Base-by-base conservation (phyloP, 108 stramenopile genomes). In the Ochromonas danica region DNA sequence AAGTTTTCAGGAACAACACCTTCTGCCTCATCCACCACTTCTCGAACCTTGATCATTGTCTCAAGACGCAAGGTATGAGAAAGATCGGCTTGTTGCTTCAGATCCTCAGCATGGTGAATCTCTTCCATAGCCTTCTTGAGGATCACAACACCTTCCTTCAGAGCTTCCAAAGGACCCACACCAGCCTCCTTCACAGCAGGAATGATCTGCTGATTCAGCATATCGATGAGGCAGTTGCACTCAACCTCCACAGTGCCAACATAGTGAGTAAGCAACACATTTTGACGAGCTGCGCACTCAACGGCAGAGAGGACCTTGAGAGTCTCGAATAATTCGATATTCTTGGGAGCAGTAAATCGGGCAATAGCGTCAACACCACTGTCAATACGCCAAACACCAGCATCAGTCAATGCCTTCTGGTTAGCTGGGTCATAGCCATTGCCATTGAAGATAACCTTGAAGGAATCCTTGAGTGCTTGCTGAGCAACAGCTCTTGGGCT, bases 371-470 rank as follows among this genome's bases (percentile, higher is more conserved):
- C 96, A 62, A 95, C 94, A 79, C 92, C 92, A 61, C 91, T 92
- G 83, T 94, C 93, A 77, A 97, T 94, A 70, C 93, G 90, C 94
- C 92, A 93, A 43, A 95, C 80, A 71, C 96, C 96, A 43, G 89
- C 84, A 41, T 93, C 89, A 71, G 51, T 70, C 79, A 94, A 93
- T 40, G 92, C 90, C 83, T 90, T 91, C 71, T 93, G 61, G 83
- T 87, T 87, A 17, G 70, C 88, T 43, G 83, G 84, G 74, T 86
- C 83, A 88, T 95, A 97, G 88, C 94, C 94, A 90, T 97, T 87
- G 39, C 96, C 96, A 84, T 95, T 97, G 92, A 97, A 97, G 78
- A 97, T 86, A 43, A 92, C 92, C 85, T 87, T 88, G 92, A 91
- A 92, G 89, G 91, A 88, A 86, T 92, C 89, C 62, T 91, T 89